Evolutionary conservation across 2,329 filamentous ascomycete genomes (phyloP), one percentile per base, ranked within the genome.

Genomic region (Microdochium trichocladiopsis): DNA sequence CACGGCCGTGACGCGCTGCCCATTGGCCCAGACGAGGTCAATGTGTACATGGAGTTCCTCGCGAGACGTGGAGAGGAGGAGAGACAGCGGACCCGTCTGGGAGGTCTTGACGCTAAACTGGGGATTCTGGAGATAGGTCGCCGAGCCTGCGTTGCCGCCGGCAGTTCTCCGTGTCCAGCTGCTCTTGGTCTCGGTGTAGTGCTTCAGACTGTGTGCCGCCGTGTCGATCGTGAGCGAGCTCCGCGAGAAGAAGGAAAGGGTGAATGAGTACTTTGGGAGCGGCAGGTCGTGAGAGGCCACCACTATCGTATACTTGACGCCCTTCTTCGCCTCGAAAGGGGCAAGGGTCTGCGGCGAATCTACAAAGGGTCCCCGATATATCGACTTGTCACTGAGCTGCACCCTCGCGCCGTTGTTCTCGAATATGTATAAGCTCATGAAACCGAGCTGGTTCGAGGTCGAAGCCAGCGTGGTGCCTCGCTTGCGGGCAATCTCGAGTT

Each of bases 321-420:
- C 67, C 4, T 69, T 66, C 22, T 67, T 67, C 3, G 72, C 76
- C 25, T 88, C 80, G 55, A 95, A 78, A 53, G 87, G 85, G 47
- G 95, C 82, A 8, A 99, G 80, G 1, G 89, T 95, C 66, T 97
- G 95, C 1, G 91, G 91, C 2, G 92, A 95, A 68, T 96, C 93
- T 31, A 97, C 90, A 56, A 90, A 96, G n/a, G 90, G 88, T 0
- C 87, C 88, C 33, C 87, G 83, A 60, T 89, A 83, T 0, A 88
- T 67, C 23, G 84, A 80, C 6, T 83, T 82, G 52, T 93, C 88
- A 51, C 83, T 84, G 14, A 94, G 75, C 58, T 90, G 85, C 0
- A 96, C 84, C 49, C 84, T 80, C 33, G 83, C 76, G 2, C 93
- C 92, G 37, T 77, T 66, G 25, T 82, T 82, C 18, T 86, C 78